Percentiles rank a stretch among this genome's conserved stretches.
Conservation (phyloP, 148 eudicot species). For the Amaranthus palmeri region DNA sequence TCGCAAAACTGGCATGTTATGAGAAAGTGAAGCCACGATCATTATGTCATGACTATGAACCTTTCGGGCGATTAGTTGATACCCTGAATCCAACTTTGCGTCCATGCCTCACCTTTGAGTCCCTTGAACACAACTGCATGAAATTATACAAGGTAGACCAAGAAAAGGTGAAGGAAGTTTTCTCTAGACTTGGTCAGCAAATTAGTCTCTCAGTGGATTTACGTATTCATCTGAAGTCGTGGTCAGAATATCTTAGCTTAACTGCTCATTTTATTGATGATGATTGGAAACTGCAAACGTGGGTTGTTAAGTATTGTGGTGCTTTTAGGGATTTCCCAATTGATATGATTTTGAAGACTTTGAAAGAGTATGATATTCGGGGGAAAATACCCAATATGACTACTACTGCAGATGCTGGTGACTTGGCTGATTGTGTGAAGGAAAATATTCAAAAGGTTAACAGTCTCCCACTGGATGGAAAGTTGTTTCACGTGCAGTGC, state of each 20-base stretch:
- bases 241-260: slow-evolving; percentile 6
- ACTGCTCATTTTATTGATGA: slow-evolving; percentile 20
- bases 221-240: neutral
- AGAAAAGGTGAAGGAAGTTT: slow-evolving; percentile 6
- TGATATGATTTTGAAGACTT: too few relatives aligned
- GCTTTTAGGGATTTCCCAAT: too few relatives aligned
- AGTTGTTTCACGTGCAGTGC: slow-evolving; percentile 19
- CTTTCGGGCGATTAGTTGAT: neutral
- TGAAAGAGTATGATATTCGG: too few relatives aligned
- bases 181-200: slow-evolving; percentile 4
- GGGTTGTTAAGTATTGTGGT: too few relatives aligned
- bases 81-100: neutral
- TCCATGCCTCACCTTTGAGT: neutral
- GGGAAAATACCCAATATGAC: too few relatives aligned
- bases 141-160: slow-evolving; percentile 11
- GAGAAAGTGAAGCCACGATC: neutral
- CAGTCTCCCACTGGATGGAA: slow-evolving; percentile 16
- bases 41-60: neutral
- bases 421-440: too few relatives aligned
- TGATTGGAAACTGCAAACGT: too few relatives aligned
- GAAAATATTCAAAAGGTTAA: too few relatives aligned
- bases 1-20: slow-evolving; percentile 9
- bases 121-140: slow-evolving; percentile 5
- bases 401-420: too few relatives aligned
- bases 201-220: slow-evolving; percentile 22